These are phyloP conservation scores for Fusarium burgessii DNA, from an alignment of 2,329 filamentous ascomycete genomes.

Conservation along the genomic window DNA sequence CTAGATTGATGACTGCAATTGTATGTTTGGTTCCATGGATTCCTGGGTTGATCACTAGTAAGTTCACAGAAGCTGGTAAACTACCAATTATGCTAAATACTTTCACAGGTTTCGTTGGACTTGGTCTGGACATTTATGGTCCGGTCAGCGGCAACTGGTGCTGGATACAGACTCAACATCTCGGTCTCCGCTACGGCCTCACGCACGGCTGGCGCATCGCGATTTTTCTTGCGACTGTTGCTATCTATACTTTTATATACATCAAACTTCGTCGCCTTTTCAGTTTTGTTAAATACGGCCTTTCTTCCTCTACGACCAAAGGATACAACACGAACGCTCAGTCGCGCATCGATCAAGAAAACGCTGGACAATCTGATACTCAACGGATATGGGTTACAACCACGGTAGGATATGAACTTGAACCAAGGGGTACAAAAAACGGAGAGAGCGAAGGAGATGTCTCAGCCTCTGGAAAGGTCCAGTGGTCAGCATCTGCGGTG, in stretches of 20 bases:
- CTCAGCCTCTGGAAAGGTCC: background rate
- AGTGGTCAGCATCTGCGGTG: background rate
- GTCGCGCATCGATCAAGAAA: background rate
- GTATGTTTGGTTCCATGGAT: background rate
- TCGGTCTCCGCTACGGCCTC: background rate
- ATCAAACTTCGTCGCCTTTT: background rate
- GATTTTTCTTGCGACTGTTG: background rate
- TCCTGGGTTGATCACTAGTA: background rate
- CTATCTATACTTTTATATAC: background rate
- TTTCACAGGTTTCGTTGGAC: background rate
- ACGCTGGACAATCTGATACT: background rate
- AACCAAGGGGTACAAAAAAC: background rate
- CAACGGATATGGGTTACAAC: background rate
- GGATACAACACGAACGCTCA: background rate
- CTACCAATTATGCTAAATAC: fast-evolving
- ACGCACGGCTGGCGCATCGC: slow-evolving; percentile 4
- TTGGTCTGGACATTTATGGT: background rate
- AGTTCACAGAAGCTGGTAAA: fast-evolving
- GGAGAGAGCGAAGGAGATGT: background rate
- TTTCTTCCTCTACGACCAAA: background rate
- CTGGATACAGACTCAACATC: background rate
- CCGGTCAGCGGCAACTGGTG: slow-evolving; percentile 1
- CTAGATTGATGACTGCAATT: background rate
- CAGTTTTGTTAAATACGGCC: background rate
- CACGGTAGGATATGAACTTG: background rate